Evolutionary conservation across 345 rosid genomes (phyloP), one percentile per base, ranked within the genome.

Genomic region (Populus alba): DNA sequence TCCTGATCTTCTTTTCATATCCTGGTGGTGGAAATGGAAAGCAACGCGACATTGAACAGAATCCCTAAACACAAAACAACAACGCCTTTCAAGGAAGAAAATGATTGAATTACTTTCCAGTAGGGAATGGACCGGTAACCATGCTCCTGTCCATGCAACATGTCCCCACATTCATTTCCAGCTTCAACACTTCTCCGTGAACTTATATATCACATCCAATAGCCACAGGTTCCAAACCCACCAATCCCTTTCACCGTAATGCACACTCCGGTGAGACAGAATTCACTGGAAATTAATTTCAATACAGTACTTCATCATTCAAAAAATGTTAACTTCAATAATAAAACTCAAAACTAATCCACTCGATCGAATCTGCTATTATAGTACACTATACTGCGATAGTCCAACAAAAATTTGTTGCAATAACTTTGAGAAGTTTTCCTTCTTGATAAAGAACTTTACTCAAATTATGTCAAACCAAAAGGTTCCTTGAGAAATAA

Each of bases 11-110:
- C 94, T 89, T 91, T 86, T 87, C 94, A 87, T 94, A 96, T 86
- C 99, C 99, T 67, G 97, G 94, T 27, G 98, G 99, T 27, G 97
- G 97, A 82, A 96, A 94, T 11, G 98, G 97, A 85, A 96, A 96
- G 93, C 99, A 94, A 86, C 98, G 99, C 90, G 99, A 96, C 99
- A 96, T 96, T 84, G 87, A 92, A 86, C 78, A 76, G 51, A 22
- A 65, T 68, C 83, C 79, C 45, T 68, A 67, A 81, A 76, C 65
- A 59, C 70, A 29, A 71, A 33, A 82, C 53, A 87, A 83, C 80
- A 82, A 87, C 76, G 75, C 74, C 80, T 80, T 73, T 83, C 81
- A 39, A 75, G 85, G 77, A 35, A 83, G 61, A 79, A 83, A 79
- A 77, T 57, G 74, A 79, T 72, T 75, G 86, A 57, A 55, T 82